Base-by-base conservation (phyloP, 495 filamentous ascomycete genomes). In the Neurospora cerealis region DNA sequence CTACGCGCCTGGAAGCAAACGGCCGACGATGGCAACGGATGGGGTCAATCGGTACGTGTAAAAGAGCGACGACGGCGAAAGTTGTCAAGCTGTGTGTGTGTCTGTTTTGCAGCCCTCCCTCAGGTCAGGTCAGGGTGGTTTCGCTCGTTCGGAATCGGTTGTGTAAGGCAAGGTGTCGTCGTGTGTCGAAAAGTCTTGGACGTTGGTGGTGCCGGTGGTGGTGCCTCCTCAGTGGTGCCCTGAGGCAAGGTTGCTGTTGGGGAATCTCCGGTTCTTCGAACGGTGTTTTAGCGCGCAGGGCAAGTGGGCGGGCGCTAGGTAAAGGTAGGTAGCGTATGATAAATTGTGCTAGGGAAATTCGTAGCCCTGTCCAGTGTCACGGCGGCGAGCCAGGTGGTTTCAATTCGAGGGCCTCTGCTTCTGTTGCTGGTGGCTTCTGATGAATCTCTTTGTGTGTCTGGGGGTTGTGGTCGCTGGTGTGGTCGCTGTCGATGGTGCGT, bases 321-420 rank as follows among this genome's bases (percentile, higher is more conserved):
- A 66, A 66, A 66, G 28, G 54, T 17, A 66, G 28, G 54, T 66
- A 34, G 54, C 70, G 40, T 71, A 19, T 71, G 70, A 39, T 40
- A 21, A 37, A 70, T 24, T 34, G 38, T 62, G 54, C 54, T 62
- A 62, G 21, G 24, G 13, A 17, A 32, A 54, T 54, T 13, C n/a
- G 46, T 54, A 54, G 54, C 54, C 15, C 28, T 62, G 24, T 32
- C 24, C 54, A 62, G 13, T 62, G 24, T 62, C 54, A 62, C 54
- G 24, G 54, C 54, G 34, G 54, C 54, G 54, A 17, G 54, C 54
- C 54, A 62, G 54, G 54, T 62, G 54, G 54, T 75, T 75, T 75
- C 74, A 75, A 74, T 62, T 72, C 69, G 72, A 69, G 44, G 73
- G 73, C 73, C 41, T 70, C 71, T 69, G 70, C 70, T 74, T 70